Conservation (phyloP, 495 filamentous ascomycete genomes). For the Aspergillus cristatus region DNA sequence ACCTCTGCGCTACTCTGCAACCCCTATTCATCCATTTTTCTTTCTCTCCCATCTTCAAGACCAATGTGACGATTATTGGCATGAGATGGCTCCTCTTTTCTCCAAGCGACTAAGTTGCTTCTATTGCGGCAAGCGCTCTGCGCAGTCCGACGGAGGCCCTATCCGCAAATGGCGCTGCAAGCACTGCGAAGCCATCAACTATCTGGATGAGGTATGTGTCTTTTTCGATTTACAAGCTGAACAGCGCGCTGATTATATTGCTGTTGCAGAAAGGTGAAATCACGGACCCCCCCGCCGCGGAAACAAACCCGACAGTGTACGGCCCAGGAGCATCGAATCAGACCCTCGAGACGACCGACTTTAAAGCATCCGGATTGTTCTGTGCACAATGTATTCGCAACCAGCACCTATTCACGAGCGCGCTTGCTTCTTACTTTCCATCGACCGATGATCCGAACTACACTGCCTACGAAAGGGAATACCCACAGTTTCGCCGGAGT, state of each 20-base stretch:
- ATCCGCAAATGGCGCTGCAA: slow-evolving; percentile 58
- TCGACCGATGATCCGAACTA: slow-evolving; percentile 56
- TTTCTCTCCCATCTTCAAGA: neutral
- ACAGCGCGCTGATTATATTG: neutral
- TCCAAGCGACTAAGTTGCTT: slow-evolving; percentile 56
- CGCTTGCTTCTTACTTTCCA: slow-evolving; percentile 62
- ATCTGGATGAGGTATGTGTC: slow-evolving; percentile 53
- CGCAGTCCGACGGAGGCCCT: slow-evolving; percentile 39
- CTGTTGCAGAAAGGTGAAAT: slow-evolving; percentile 64
- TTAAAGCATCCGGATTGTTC: slow-evolving; percentile 49
- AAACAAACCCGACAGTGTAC: slow-evolving; percentile 23
- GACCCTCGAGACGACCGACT: slow-evolving; percentile 24
- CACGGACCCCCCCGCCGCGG: slow-evolving; percentile 68
- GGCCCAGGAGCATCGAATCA: slow-evolving; percentile 19
- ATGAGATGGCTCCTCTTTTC: slow-evolving; percentile 41
- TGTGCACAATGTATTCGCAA: slow-evolving; percentile 74
- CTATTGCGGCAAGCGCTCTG: slow-evolving; percentile 61
- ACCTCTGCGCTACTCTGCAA: neutral
- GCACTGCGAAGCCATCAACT: slow-evolving; percentile 73
- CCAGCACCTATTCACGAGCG: slow-evolving; percentile 62
- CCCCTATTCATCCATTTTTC: neutral
- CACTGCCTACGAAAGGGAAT: slow-evolving; percentile 44
- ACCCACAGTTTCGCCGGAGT: slow-evolving; percentile 49
- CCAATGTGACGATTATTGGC: slow-evolving; percentile 8
- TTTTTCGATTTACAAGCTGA: slow-evolving; percentile 1